Percentiles rank a stretch among this genome's conserved stretches.
phyloP scores from a whole-genome alignment of 306 rosid species.

The Medicago ruthenica region DNA sequence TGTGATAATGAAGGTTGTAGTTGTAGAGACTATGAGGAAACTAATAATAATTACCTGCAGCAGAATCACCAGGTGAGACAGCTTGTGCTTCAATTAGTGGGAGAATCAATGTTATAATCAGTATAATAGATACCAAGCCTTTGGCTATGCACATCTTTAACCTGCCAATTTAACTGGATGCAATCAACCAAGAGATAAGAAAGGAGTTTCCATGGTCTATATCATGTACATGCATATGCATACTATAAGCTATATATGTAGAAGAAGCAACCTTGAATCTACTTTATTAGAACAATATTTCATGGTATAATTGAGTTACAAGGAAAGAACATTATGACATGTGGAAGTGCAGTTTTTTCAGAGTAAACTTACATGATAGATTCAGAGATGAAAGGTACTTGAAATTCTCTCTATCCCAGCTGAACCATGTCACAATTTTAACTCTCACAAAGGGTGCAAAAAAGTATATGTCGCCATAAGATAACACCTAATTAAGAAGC shows the following conservation, averaged over 20 bases:
- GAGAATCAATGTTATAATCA: slow-evolving; percentile 43
- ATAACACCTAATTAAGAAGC: slow-evolving; percentile 39
- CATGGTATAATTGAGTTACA: slow-evolving; percentile 34
- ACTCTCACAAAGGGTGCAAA: slow-evolving; percentile 5
- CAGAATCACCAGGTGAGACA: slow-evolving; percentile 39
- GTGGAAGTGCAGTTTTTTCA: slow-evolving; percentile 13
- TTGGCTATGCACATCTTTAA: slow-evolving; percentile 50
- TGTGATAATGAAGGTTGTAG: background rate
- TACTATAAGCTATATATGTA: background rate
- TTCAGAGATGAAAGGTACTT: slow-evolving; percentile 19
- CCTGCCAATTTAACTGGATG: slow-evolving; percentile 13
- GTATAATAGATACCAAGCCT: slow-evolving; percentile 14
- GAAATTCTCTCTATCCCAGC: background rate
- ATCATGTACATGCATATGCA: background rate
- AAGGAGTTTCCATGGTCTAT: background rate
- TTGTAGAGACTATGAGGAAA: slow-evolving; percentile 1
- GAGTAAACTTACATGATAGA: slow-evolving; percentile 39
- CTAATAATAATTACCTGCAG: slow-evolving; percentile 48
- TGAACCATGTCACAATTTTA: slow-evolving; percentile 12
- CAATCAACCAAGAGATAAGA: background rate
- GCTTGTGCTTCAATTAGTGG: slow-evolving; percentile 54
- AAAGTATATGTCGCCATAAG: slow-evolving; percentile 14
- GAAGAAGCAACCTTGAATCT: slow-evolving; percentile 31
- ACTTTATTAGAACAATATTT: slow-evolving; percentile 4
- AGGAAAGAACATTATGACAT: slow-evolving; percentile 47